Evolutionary conservation across 1,284 basidiomycete species (phyloP).

Genomic region (Neolentinus lepideus): DNA sequence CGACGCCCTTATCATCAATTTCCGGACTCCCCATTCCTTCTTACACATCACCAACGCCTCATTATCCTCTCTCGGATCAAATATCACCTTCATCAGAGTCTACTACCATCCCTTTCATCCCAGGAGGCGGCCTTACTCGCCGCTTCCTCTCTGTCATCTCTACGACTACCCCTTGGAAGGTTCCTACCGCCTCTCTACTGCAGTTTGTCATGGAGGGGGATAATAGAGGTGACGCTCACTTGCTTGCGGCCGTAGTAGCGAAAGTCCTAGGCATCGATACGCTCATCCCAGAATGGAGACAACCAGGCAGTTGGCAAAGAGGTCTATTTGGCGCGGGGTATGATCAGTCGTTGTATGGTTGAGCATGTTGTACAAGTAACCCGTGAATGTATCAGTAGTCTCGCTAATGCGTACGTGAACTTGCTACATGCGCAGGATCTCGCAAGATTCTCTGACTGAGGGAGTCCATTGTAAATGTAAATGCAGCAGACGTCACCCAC

Average conservation of each 20-base stretch:
- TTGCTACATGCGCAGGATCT: too few species aligned
- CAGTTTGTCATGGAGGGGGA: slow-evolving; percentile 76
- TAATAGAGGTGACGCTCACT: slow-evolving; percentile 63
- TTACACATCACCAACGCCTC: slow-evolving; percentile 34
- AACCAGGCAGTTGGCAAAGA: slow-evolving; percentile 57
- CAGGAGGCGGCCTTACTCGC: slow-evolving; percentile 67
- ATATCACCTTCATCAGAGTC: not conserved
- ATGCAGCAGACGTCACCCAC: too few species aligned
- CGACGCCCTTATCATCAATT: slow-evolving; percentile 33
- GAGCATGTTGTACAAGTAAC: slow-evolving; percentile 9
- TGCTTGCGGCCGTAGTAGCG: slow-evolving; percentile 49
- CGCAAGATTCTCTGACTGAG: too few species aligned
- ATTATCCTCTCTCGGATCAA: slow-evolving; percentile 1
- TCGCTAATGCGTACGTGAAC: too few species aligned
- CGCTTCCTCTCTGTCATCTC: slow-evolving; percentile 49
- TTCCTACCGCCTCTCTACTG: slow-evolving; percentile 47
- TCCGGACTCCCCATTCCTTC: slow-evolving; percentile 36
- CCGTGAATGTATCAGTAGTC: not conserved
- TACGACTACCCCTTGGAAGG: slow-evolving; percentile 40
- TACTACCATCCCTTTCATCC: slow-evolving; percentile 45
- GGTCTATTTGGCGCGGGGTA: slow-evolving; percentile 70
- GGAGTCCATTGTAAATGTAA: too few species aligned
- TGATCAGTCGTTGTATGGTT: slow-evolving; percentile 66
- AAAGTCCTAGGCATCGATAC: slow-evolving; percentile 36
- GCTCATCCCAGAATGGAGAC: slow-evolving; percentile 37